Evolutionary conservation across 1,284 basidiomycete species (phyloP), one percentile per base, ranked within the genome.

Genomic region (Marasmius sp.): DNA sequence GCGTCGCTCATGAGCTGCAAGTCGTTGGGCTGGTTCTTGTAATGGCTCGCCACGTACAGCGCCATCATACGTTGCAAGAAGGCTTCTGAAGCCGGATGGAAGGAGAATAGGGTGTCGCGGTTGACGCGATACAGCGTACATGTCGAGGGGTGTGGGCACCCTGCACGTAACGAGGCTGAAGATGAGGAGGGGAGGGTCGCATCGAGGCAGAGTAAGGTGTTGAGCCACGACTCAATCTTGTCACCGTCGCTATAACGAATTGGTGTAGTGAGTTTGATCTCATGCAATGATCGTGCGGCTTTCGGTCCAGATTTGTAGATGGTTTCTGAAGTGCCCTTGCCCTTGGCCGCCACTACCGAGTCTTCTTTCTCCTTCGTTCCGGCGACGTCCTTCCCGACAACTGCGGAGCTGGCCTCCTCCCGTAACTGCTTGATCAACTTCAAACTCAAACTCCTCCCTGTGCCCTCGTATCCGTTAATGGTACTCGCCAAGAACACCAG

Each of bases 21-120:
- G 73, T 99, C 97, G 74, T 99, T 99, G 20, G 97, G 97, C 72
- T 96, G 94, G 76, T 99, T 99, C 77, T 99, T 99, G 83, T 99
- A 99, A 76, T 99, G 97, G 56, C 89, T 92, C 0, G 97, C 93
- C 58, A 99, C 96, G 75, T 98, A 99, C 1, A 99, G 83, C 6
- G 94, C 92, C 95, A 98, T 98, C 92, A 99, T 95, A 51, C 96
- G 88, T 77, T 99, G 97, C 49, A 99, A 82, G 81, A 99, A 99
- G 20, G 93, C 85, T 75, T 99, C 97, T 5, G 93, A 95, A 4
- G 96, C 97, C 0, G 97, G 94, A 74, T 99, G 96, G 79, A 92
- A 99, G 69, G 91, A 94, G 84, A 99, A 99, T 41, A 99, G 81
- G 0, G 97, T 98, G 73, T 99, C 97, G 45, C 97, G 85, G 71